Percentiles rank a stretch among this genome's conserved stretches.
Conservation (phyloP, 2,329 filamentous ascomycete genomes). For the Lachnellula cervina region DNA sequence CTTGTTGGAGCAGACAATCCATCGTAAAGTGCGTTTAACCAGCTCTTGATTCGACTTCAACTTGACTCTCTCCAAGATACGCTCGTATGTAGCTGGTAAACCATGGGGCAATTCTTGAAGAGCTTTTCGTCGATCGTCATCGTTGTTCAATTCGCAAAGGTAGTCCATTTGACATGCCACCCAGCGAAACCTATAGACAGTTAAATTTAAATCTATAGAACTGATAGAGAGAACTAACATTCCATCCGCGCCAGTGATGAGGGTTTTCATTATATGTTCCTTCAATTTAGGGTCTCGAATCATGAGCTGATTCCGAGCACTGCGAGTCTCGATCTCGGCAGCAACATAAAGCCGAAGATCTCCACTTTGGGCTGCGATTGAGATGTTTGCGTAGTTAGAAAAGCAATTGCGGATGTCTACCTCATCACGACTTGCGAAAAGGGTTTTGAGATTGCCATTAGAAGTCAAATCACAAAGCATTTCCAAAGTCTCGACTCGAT, state of each 20-base stretch:
- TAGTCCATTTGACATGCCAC: constrained; percentile 17
- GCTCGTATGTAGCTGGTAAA: constrained; percentile 26
- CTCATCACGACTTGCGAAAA: background rate
- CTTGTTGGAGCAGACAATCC: constrained; percentile 7
- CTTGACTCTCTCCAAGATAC: constrained; percentile 27
- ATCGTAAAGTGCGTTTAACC: constrained; percentile 18
- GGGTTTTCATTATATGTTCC: constrained; percentile 10
- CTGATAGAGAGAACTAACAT: constrained; percentile 8
- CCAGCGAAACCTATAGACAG: constrained; percentile 1
- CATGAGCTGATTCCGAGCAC: background rate
- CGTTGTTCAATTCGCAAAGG: constrained; percentile 16
- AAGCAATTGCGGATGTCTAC: constrained; percentile 11
- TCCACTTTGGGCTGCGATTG: constrained; percentile 14
- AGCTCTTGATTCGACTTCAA: constrained; percentile 16
- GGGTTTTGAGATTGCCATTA: no score
- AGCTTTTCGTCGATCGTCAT: constrained; percentile 17
- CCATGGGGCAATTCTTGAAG: constrained; percentile 15
- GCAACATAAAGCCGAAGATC: constrained; percentile 18
- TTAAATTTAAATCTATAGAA: no score
- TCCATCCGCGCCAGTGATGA: constrained; percentile 14
- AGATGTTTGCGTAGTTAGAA: constrained; percentile 3
- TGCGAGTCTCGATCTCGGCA: constrained; percentile 11
- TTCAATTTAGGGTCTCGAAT: constrained; percentile 7
- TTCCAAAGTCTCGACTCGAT: background rate
- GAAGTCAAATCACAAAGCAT: no score